These are phyloP conservation scores for Saccharum spontaneum DNA, from an alignment of 176 grass and related monocot species.

Conservation along the genomic window DNA sequence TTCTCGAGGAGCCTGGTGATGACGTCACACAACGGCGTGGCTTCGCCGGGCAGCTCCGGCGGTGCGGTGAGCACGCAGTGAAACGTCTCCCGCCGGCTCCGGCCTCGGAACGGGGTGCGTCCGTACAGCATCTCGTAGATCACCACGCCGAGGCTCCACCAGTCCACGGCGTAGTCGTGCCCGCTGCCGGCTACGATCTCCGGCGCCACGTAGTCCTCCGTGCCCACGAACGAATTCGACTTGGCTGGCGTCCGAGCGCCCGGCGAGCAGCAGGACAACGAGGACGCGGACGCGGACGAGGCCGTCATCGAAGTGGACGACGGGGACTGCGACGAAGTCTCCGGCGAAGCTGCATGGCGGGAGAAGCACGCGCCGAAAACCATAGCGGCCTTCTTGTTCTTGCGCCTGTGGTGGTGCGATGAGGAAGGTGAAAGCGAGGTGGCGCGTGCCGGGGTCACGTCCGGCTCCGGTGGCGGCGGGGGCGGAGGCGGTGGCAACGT, in stretches of 20 bases:
- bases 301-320: not conserved
- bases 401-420: not conserved
- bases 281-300: not conserved
- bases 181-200: slow-evolving; percentile 71
- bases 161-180: slow-evolving; percentile 75
- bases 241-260: slow-evolving; percentile 22
- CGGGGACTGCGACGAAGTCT: slow-evolving; percentile 11
- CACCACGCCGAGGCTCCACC: slow-evolving; percentile 78
- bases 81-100: slow-evolving; percentile 73
- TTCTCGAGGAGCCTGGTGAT: slow-evolving; percentile 64
- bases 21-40: slow-evolving; percentile 54
- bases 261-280: slow-evolving; percentile 14
- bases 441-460: not conserved
- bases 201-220: slow-evolving; percentile 89
- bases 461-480: not conserved
- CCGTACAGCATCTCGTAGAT: slow-evolving; percentile 84
- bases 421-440: not conserved
- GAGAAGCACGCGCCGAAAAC: slow-evolving; percentile 33
- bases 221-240: slow-evolving; percentile 85
- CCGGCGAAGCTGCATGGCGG: slow-evolving; percentile 36
- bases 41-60: slow-evolving; percentile 62
- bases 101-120: slow-evolving; percentile 70
- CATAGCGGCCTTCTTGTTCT: slow-evolving; percentile 18
- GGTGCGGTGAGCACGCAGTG: slow-evolving; percentile 48
- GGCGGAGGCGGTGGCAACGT: slow-evolving; percentile 14